A percentile compares a stretch with the other conserved stretches of the same genome.
Conservation (phyloP, 129 eudicot genomes). For the Lactuca sativa region DNA sequence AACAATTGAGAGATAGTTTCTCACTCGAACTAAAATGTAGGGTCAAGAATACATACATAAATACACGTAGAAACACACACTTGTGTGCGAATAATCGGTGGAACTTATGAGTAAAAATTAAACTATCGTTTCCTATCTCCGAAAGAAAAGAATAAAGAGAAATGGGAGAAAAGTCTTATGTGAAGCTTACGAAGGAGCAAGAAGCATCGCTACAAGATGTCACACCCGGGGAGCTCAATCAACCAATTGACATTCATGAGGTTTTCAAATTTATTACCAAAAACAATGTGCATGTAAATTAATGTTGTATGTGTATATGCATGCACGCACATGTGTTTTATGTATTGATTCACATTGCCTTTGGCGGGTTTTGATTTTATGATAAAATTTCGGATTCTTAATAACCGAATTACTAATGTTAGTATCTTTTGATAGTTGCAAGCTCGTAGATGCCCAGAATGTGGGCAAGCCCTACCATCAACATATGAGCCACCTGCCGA, state of each 20-base stretch:
- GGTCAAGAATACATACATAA: slow-evolving; percentile 19
- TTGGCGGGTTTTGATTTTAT: neutral
- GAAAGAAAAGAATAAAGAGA: slow-evolving; percentile 22
- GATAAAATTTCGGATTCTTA: neutral
- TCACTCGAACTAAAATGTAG: slow-evolving; percentile 17
- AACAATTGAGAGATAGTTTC: slow-evolving; percentile 20
- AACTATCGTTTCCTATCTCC: neutral
- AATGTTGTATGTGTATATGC: neutral
- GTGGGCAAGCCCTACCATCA: slow-evolving; percentile 79
- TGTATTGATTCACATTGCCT: neutral
- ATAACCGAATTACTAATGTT: neutral
- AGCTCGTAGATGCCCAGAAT: slow-evolving; percentile 60
- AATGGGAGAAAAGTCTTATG: slow-evolving; percentile 69
- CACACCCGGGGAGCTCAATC: slow-evolving; percentile 89
- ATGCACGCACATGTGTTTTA: neutral
- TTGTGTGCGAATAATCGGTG: slow-evolving; percentile 12
- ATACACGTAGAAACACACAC: slow-evolving; percentile 30
- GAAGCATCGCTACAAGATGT: slow-evolving; percentile 54
- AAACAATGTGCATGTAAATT: neutral
- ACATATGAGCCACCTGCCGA: slow-evolving; percentile 67
- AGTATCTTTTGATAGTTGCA: slow-evolving; percentile 39
- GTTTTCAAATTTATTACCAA: slow-evolving; percentile 25
- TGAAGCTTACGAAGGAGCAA: slow-evolving; percentile 66
- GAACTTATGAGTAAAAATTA: slow-evolving; percentile 6
- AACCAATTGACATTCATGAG: slow-evolving; percentile 66